Conservation (phyloP, 352 stramenopile genomes). For the Pythium periplocum region DNA sequence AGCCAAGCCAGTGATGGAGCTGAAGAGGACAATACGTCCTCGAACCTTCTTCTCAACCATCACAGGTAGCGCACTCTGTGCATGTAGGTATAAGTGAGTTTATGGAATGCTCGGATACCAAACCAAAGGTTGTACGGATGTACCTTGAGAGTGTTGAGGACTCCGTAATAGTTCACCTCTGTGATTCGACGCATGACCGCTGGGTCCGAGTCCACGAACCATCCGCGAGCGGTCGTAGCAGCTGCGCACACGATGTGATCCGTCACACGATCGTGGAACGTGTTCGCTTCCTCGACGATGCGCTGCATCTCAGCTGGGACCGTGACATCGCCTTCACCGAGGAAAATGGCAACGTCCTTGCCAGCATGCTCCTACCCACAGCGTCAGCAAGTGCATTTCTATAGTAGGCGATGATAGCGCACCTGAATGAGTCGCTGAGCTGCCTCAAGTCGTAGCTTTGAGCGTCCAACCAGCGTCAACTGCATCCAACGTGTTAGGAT, state of each 20-base stretch:
- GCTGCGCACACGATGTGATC: slow-evolving; percentile 52
- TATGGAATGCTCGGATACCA: too few relatives aligned
- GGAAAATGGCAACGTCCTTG: slow-evolving; percentile 27
- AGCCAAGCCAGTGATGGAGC: slow-evolving; percentile 33
- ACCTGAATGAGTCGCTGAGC: slow-evolving; percentile 25
- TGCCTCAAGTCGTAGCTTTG: slow-evolving; percentile 22
- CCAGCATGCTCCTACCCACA: background rate
- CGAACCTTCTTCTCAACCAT: slow-evolving; percentile 45
- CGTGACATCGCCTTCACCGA: slow-evolving; percentile 30
- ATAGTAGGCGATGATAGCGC: background rate
- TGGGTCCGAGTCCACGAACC: slow-evolving; percentile 42
- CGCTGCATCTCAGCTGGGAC: slow-evolving; percentile 26
- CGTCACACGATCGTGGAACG: slow-evolving; percentile 37
- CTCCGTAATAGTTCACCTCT: slow-evolving; percentile 52
- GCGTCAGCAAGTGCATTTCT: background rate
- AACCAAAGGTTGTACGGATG: background rate
- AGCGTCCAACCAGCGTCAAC: slow-evolving; percentile 34
- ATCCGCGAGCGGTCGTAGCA: slow-evolving; percentile 19
- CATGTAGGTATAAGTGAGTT: too few relatives aligned
- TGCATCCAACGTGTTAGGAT: slow-evolving; percentile 1
- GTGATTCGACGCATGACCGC: slow-evolving; percentile 30
- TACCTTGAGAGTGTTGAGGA: slow-evolving; percentile 46
- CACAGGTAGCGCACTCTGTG: slow-evolving; percentile 23
- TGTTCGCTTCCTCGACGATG: slow-evolving; percentile 37
- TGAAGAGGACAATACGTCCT: slow-evolving; percentile 48